Base-by-base conservation (phyloP, 2,329 filamentous ascomycete species). In the Scedosporium aurantiacum region DNA sequence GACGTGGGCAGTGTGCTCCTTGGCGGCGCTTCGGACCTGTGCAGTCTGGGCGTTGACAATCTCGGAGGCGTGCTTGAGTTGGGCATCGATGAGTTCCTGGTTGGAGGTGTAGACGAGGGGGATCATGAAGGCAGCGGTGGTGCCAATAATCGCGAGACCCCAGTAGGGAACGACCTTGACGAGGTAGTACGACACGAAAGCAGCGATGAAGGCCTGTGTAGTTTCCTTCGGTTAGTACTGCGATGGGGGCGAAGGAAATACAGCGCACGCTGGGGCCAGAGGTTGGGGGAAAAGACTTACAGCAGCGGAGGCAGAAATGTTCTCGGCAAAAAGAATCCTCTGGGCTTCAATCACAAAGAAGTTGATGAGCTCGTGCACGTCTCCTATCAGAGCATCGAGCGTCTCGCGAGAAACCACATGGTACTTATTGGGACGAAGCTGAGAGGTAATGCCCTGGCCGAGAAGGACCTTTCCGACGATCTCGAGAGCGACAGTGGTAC, bases 301-400 rank as follows among this genome's bases (percentile, higher is more conserved):
- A 66, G 77, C 79, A 68, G 75, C 73, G 23, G 86, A 88, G 61
- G 78, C 80, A 64, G 75, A 73, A 62, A 88, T 72, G 67, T 88
- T 89, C 79, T 89, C 86, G 52, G 80, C 85, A 66, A 85, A 89
- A 62, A 88, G 69, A 66, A 89, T 82, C 64, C 85, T 81, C 76
- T 89, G 86, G 58, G 79, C 76, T 76, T 89, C 86, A 62, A 89
- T 87, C 64, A 87, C 78, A 67, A 88, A 85, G 73, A 89, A 89
- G 79, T 89, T 89, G 74, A 86, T 72, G 63, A 89, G 79, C 73
- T 88, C 85, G 68, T 87, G 82, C 47, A 85, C 75, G 65, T 88
- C 86, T 62, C 82, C 83, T 67, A 86, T 81, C 65, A 85, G 66
- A 62, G 74, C 71, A 67, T 88, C 82, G 45, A 88, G 73, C 5